phyloP scores from a whole-genome alignment of 2,329 filamentous ascomycete species.

The Tolypocladium sp. region DNA sequence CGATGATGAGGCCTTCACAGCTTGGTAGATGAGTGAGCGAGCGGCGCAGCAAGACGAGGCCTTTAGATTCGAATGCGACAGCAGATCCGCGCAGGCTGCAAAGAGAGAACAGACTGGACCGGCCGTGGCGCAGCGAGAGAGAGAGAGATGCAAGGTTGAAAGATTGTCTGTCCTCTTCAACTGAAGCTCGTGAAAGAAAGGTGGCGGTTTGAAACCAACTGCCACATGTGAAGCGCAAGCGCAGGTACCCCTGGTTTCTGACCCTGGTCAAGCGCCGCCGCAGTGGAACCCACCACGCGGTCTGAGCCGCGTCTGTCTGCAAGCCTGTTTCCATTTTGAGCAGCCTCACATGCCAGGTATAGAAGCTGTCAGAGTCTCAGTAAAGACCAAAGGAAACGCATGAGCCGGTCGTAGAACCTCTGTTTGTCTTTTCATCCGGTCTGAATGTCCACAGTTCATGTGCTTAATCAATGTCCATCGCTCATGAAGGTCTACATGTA shows the following conservation, averaged over 20 bases:
- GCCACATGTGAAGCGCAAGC: not conserved
- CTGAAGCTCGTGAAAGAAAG: not conserved
- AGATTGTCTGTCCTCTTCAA: not conserved
- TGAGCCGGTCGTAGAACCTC: not conserved
- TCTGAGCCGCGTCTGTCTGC: not conserved
- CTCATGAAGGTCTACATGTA: not conserved
- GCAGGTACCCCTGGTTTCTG: constrained; percentile 1
- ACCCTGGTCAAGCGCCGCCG: not conserved
- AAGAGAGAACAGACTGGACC: not conserved
- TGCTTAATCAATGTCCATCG: not conserved
- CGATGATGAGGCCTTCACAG: not conserved
- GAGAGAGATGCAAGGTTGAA: not conserved
- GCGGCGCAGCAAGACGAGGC: not conserved
- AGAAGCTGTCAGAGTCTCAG: not conserved
- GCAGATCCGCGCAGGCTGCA: not conserved
- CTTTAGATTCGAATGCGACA: not conserved
- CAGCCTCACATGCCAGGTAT: no score
- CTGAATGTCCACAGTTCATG: not conserved
- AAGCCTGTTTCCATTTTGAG: not conserved
- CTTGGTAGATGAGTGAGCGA: not conserved
- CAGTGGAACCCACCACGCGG: not conserved
- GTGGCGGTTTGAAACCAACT: not conserved
- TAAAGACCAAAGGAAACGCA: not conserved
- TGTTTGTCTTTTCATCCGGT: not conserved
- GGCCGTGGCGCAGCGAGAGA: not conserved